Percentiles rank a stretch among this genome's conserved stretches.
Conservation (phyloP, 192 early-diverging fungal species). For the Linnemannia exigua region DNA sequence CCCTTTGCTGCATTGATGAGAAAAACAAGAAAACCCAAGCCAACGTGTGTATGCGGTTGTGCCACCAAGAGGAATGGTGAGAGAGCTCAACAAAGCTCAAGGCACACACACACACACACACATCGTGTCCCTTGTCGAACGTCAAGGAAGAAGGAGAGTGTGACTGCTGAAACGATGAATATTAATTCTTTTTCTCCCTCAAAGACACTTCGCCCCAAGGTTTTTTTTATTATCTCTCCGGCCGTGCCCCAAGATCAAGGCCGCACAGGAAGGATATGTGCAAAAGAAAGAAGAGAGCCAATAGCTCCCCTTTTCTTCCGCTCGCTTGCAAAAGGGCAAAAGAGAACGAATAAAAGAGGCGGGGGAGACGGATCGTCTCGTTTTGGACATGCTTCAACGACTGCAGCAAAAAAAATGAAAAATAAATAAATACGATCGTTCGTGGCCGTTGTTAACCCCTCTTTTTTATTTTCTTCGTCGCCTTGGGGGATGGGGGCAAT, state of each 20-base stretch:
- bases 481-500: no score
- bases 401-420: background rate
- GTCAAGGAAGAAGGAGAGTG: background rate
- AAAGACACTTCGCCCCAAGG: background rate
- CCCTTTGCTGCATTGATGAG: background rate
- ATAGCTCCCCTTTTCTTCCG: background rate
- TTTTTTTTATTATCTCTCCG: background rate
- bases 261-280: background rate
- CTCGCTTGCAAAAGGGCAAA: background rate
- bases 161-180: background rate
- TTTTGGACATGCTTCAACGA: background rate
- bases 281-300: background rate
- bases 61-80: background rate
- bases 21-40: background rate
- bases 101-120: background rate
- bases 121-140: background rate
- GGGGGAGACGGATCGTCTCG: constrained; percentile 3
- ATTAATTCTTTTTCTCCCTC: background rate
- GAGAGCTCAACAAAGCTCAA: background rate
- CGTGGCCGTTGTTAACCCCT: no score
- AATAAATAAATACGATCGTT: background rate
- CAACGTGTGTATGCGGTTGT: background rate
- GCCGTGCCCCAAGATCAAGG: background rate
- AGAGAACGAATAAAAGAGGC: background rate
- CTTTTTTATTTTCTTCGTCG: no score